Conservation (phyloP, 768 basidiomycete species). For the Sutorius australiensis region DNA sequence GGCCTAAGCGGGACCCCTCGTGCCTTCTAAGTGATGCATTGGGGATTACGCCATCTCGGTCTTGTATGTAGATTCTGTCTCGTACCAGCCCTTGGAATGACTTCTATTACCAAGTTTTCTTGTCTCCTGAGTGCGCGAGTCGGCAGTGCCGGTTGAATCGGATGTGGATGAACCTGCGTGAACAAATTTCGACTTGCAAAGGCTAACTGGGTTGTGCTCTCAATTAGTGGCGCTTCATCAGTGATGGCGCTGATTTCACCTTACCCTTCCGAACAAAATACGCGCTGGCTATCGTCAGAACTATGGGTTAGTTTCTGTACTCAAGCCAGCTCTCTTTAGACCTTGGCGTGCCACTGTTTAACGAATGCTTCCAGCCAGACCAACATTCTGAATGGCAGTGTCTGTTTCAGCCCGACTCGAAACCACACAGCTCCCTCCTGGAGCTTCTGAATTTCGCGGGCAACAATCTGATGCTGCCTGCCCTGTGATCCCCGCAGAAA, state of each 20-base stretch:
- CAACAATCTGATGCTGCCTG: neutral
- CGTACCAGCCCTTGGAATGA: no score
- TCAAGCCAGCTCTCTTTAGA: neutral
- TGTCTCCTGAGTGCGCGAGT: neutral
- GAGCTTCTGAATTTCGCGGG: neutral
- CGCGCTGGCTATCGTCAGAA: neutral
- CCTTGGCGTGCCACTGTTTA: neutral
- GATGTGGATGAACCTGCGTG: no score
- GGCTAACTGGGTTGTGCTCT: no score
- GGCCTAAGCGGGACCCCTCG: constrained; percentile 11
- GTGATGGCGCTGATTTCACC: no score
- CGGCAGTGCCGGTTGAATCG: neutral
- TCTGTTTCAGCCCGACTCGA: no score
- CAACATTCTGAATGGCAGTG: neutral
- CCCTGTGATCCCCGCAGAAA: neutral
- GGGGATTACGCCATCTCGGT: neutral
- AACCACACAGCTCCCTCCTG: neutral
- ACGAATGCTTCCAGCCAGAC: neutral
- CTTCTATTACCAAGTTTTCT: neutral
- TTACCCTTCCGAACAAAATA: no score
- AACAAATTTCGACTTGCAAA: no score
- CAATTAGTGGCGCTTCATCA: no score
- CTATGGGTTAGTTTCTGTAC: neutral
- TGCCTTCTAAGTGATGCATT: neutral
- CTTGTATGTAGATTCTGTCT: neutral